Evolutionary conservation across 192 early-diverging fungal species (phyloP).

Genomic region (Backusella sp.): DNA sequence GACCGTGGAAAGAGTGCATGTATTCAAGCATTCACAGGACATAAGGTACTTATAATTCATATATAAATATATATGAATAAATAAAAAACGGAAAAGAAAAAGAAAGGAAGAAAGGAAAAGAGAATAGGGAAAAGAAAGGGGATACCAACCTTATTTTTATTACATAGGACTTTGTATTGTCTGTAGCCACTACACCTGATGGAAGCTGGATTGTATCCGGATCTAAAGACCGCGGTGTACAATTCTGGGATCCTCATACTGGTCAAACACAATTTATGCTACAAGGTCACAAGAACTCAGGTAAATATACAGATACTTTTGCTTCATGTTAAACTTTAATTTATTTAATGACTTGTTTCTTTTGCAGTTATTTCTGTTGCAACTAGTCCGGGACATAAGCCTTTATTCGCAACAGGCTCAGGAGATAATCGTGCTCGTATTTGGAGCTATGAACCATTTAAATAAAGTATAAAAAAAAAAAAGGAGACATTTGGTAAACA

Average conservation of each 20-base stretch:
- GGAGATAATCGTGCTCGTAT: conserved; percentile 92
- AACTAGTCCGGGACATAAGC: conserved; percentile 69
- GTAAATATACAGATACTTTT: conserved; percentile 35
- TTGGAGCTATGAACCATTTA: conserved; percentile 75
- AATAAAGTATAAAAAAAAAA: conserved; percentile 43
- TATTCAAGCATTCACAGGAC: conserved; percentile 52
- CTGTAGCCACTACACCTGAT: conserved; percentile 83
- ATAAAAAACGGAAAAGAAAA: background rate
- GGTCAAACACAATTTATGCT: conserved; percentile 80
- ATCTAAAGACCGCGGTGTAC: conserved; percentile 90
- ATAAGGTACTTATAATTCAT: conserved; percentile 40
- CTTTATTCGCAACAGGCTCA: conserved; percentile 92
- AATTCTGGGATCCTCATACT: conserved; percentile 88
- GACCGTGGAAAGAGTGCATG: conserved; percentile 37
- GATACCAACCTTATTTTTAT: background rate
- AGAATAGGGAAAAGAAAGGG: background rate
- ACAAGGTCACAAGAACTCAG: conserved; percentile 97
- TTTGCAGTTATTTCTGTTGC: conserved; percentile 86
- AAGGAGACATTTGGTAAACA: conserved; percentile 66
- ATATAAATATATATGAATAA: background rate
- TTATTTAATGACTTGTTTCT: conserved; percentile 1
- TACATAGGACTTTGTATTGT: conserved; percentile 91
- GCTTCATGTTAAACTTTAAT: background rate
- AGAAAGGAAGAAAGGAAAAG: background rate
- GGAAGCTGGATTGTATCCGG: conserved; percentile 91